These are phyloP conservation scores for Rhododendron mucronatum DNA, from an alignment of 148 eudicot genomes.

Conservation along the genomic window DNA sequence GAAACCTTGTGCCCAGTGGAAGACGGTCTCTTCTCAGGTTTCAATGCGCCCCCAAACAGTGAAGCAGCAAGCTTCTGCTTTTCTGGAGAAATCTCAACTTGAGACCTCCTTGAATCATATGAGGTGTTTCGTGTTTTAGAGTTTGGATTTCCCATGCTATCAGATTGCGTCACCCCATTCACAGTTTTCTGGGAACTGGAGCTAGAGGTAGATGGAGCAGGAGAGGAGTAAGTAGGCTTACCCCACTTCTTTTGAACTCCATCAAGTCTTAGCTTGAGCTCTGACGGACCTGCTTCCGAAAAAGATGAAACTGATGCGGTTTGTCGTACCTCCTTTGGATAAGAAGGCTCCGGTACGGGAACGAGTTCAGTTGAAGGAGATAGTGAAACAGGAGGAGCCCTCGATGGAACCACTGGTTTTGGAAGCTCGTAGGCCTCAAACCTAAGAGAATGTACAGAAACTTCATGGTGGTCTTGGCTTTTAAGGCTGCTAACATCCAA, in stretches of 20 bases:
- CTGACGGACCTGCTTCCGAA: conserved; percentile 50
- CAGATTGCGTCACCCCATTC: conserved; percentile 45
- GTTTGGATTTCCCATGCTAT: conserved; percentile 24
- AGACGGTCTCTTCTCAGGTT: conserved; percentile 50
- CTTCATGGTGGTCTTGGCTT: conserved; percentile 51
- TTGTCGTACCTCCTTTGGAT: conserved; percentile 38
- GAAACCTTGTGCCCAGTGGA: conserved; percentile 43
- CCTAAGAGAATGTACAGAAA: conserved; percentile 70
- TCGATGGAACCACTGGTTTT: conserved; percentile 48
- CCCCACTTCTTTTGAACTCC: conserved; percentile 99
- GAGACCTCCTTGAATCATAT: conserved; percentile 38
- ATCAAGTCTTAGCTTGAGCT: conserved; percentile 77
- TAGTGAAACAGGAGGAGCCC: conserved; percentile 31
- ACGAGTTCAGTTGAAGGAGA: conserved; percentile 67
- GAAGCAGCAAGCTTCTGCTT: conserved; percentile 97
- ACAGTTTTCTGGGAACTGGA: conserved; percentile 42
- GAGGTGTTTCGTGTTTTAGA: conserved; percentile 38
- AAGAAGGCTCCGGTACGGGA: conserved; percentile 61
- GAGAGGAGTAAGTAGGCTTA: conserved; percentile 58
- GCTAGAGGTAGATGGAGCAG: conserved; percentile 54
- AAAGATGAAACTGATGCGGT: conserved; percentile 25
- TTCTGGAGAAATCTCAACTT: conserved; percentile 56
- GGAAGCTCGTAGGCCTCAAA: conserved; percentile 96
- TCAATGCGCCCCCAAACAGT: conserved; percentile 67
- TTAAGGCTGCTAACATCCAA: conserved; percentile 46